A percentile compares a stretch with the other conserved stretches of the same genome.
phyloP scores from a whole-genome alignment of 352 stramenopile species.

The Pythium biforme region DNA sequence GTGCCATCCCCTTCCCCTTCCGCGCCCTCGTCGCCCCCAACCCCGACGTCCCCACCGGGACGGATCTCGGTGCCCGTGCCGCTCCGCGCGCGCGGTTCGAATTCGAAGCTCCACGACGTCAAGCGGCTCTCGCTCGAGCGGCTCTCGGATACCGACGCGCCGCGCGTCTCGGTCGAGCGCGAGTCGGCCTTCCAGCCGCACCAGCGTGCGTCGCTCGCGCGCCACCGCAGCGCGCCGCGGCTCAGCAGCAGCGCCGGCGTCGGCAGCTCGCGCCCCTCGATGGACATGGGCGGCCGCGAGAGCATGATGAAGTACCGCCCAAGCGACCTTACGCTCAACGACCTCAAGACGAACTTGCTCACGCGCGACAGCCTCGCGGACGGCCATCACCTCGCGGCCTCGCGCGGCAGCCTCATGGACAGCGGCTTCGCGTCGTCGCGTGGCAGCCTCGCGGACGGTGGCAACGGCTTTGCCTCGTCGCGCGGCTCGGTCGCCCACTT shows the following conservation, averaged over 20 bases:
- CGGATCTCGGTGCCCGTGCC: constrained; percentile 17
- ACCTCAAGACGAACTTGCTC: constrained; percentile 46
- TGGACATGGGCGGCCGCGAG: constrained; percentile 37
- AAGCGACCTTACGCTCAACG: constrained; percentile 52
- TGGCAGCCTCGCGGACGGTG: neutral
- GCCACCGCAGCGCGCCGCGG: constrained; percentile 4
- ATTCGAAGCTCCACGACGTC: constrained; percentile 31
- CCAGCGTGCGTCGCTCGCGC: constrained; percentile 11
- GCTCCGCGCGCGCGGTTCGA: constrained; percentile 37
- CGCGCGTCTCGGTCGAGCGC: constrained; percentile 35
- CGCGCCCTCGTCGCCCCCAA: neutral
- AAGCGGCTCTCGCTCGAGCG: constrained; percentile 29
- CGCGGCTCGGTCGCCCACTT: constrained; percentile 24
- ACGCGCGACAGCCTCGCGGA: constrained; percentile 55
- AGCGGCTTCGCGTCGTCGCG: neutral
- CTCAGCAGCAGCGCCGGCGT: constrained; percentile 6
- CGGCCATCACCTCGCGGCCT: neutral
- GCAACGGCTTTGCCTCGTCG: neutral
- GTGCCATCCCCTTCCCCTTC: constrained; percentile 9
- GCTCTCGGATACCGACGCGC: constrained; percentile 18
- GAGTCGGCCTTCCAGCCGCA: constrained; percentile 10
- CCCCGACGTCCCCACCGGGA: constrained; percentile 8
- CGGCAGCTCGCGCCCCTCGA: constrained; percentile 12
- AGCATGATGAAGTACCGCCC: constrained; percentile 75
- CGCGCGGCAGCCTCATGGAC: constrained; percentile 1